Evolutionary conservation across 257 asterid genomes (phyloP).

Genomic region (Rehmannia glutinosa): DNA sequence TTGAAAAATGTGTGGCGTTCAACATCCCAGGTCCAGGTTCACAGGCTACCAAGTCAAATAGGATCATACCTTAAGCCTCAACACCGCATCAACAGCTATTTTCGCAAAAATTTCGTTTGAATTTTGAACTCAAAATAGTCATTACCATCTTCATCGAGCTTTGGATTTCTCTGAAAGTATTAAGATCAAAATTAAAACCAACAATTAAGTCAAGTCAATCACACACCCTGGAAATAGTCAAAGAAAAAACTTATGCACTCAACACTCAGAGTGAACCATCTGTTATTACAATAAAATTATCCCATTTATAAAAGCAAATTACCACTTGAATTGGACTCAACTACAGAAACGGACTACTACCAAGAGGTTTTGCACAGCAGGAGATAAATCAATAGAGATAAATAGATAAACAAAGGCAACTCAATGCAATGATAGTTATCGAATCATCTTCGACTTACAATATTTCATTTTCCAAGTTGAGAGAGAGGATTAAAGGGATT

Average conservation of each 20-base stretch:
- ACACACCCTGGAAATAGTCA: background rate
- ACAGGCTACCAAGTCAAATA: too few species aligned
- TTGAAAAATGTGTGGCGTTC: too few species aligned
- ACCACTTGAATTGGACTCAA: background rate
- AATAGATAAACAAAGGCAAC: background rate
- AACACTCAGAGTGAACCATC: background rate
- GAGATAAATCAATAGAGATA: background rate
- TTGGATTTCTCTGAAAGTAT: constrained; percentile 58
- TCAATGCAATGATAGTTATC: background rate
- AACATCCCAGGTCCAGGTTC: too few species aligned
- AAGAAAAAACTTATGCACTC: background rate
- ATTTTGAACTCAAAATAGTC: constrained; percentile 83
- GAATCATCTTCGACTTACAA: background rate
- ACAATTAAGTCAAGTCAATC: background rate
- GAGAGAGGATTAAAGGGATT: background rate
- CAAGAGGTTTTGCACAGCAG: background rate
- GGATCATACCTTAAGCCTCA: too few species aligned
- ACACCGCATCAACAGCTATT: too few species aligned
- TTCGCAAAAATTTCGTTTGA: too few species aligned
- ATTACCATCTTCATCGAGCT: constrained; percentile 63
- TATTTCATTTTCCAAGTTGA: background rate
- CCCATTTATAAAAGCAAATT: too few species aligned
- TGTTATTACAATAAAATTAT: background rate
- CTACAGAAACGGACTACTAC: background rate
- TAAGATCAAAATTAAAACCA: constrained; percentile 6